Conservation (phyloP, 2,329 filamentous ascomycete genomes). For the Neopestalotiopsis sp. region DNA sequence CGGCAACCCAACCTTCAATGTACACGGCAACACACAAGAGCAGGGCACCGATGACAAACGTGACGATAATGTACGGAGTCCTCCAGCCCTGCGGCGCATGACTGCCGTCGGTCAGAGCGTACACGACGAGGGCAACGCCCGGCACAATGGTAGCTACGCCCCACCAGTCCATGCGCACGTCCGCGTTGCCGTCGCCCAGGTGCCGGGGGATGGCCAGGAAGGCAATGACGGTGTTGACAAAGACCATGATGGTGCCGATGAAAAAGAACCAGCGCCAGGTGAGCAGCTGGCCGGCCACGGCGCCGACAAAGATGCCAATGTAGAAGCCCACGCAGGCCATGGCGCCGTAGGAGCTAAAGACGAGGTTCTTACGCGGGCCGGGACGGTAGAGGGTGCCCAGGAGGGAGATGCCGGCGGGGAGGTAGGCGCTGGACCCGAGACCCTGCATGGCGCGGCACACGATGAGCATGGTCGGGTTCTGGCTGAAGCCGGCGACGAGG, state of each 20-base stretch:
- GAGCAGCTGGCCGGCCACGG: slow-evolving; percentile 62
- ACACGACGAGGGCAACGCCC: slow-evolving; percentile 74
- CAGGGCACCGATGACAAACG: slow-evolving; percentile 67
- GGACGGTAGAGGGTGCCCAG: slow-evolving; percentile 70
- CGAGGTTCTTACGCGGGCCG: slow-evolving; percentile 71
- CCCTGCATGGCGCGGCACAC: slow-evolving; percentile 77
- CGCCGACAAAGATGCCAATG: slow-evolving; percentile 69
- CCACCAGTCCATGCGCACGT: slow-evolving; percentile 71
- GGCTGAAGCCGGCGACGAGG: slow-evolving; percentile 72
- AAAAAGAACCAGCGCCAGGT: slow-evolving; percentile 74
- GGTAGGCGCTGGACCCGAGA: slow-evolving; percentile 73
- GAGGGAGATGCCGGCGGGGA: slow-evolving; percentile 72
- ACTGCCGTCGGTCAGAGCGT: slow-evolving; percentile 75
- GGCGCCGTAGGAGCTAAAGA: slow-evolving; percentile 63
- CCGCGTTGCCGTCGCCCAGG: slow-evolving; percentile 33
- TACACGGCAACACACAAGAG: slow-evolving; percentile 68
- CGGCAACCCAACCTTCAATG: slow-evolving; percentile 73
- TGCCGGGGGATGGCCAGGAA: slow-evolving; percentile 36
- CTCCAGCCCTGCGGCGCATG: slow-evolving; percentile 73
- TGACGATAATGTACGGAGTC: slow-evolving; percentile 74
- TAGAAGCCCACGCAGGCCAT: slow-evolving; percentile 62
- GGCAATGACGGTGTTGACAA: slow-evolving; percentile 31
- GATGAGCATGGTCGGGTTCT: slow-evolving; percentile 72
- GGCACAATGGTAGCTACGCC: slow-evolving; percentile 66
- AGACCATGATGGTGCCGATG: slow-evolving; percentile 56